Conservation (phyloP, 73 alveolate genomes). For the Effrenium voratum region DNA sequence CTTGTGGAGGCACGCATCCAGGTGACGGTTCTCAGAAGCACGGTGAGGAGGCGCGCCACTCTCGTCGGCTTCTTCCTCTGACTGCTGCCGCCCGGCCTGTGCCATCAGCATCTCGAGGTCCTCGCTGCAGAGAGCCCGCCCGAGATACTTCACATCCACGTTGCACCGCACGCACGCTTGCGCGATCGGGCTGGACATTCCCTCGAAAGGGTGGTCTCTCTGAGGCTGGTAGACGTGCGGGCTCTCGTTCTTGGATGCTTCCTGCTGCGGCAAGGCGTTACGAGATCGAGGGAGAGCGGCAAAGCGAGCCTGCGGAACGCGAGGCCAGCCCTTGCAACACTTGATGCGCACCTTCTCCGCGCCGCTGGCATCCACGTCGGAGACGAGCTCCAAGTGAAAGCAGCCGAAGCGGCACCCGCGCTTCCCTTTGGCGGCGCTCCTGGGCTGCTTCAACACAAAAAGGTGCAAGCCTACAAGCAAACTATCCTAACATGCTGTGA, state of each 20-base stretch:
- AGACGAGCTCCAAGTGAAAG: conserved; percentile 4
- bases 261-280: neutral
- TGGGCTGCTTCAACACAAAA: neutral
- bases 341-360: neutral
- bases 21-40: neutral
- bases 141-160: conserved; percentile 19
- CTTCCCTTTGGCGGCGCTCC: conserved; percentile 16
- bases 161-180: neutral
- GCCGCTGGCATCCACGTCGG: neutral
- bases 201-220: conserved; percentile 17
- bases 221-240: neutral
- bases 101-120: neutral
- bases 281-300: no score
- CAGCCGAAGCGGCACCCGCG: conserved; percentile 25
- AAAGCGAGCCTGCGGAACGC: neutral
- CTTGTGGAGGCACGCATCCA: neutral
- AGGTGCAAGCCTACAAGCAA: no score
- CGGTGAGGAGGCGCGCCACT: neutral
- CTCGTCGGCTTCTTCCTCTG: neutral
- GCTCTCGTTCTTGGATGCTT: neutral
- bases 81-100: neutral
- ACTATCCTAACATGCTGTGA: no score
- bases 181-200: neutral
- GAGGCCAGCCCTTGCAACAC: conserved; percentile 25
- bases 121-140: neutral